Evolutionary conservation across 495 filamentous ascomycete genomes (phyloP).

Genomic region (Umbilicaria muhlenbergii): DNA sequence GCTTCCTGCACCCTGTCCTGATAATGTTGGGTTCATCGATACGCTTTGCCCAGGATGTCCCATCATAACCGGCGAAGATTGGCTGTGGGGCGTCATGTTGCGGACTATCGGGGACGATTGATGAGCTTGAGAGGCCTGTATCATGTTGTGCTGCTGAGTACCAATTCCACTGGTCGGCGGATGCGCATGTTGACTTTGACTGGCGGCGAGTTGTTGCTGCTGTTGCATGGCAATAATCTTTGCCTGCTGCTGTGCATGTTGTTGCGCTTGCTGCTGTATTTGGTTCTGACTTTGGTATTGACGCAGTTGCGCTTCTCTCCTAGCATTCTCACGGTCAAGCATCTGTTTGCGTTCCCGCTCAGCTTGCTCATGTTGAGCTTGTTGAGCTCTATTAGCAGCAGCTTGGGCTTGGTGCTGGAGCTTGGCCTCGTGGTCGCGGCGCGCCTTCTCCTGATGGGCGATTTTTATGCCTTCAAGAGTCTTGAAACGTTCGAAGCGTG

Average conservation of each 20-base stretch:
- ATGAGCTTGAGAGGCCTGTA: slow-evolving; percentile 49
- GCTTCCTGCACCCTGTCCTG: slow-evolving; percentile 54
- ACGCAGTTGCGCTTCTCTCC: slow-evolving; percentile 28
- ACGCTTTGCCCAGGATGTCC: slow-evolving; percentile 38
- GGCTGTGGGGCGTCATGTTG: slow-evolving; percentile 62
- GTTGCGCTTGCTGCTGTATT: slow-evolving; percentile 15
- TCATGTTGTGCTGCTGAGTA: slow-evolving; percentile 39
- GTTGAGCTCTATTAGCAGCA: slow-evolving; percentile 19
- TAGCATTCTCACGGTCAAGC: slow-evolving; percentile 32
- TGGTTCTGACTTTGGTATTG: slow-evolving; percentile 36
- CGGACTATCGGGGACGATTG: slow-evolving; percentile 67
- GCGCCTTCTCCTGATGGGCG: slow-evolving; percentile 53
- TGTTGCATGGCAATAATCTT: slow-evolving; percentile 3
- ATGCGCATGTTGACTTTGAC: slow-evolving; percentile 31
- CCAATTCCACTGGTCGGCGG: slow-evolving; percentile 26
- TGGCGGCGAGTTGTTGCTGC: slow-evolving; percentile 22
- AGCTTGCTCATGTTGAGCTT: slow-evolving; percentile 17
- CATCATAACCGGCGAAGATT: slow-evolving; percentile 58
- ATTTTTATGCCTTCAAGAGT: slow-evolving; percentile 69
- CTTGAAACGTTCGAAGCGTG: slow-evolving; percentile 83
- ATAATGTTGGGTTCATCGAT: slow-evolving; percentile 67
- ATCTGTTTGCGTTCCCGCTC: slow-evolving; percentile 20
- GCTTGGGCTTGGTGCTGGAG: slow-evolving; percentile 33
- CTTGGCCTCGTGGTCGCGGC: slow-evolving; percentile 49
- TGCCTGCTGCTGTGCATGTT: slow-evolving; percentile 18